phyloP scores from a whole-genome alignment of 108 stramenopile species.

The Hondaea fermentalgiana region DNA sequence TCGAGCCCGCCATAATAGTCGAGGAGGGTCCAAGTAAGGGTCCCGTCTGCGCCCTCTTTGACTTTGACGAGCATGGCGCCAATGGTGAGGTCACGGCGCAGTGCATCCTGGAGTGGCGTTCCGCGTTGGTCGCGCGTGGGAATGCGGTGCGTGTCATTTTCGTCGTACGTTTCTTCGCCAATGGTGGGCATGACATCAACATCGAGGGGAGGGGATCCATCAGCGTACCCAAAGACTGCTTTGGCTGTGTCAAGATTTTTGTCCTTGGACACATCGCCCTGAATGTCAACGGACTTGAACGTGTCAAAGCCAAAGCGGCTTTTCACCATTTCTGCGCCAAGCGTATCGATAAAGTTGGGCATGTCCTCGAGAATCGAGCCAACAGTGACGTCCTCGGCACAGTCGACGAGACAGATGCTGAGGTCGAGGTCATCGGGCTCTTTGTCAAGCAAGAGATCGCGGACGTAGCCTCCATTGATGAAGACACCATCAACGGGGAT shows the following conservation, averaged over 20 bases:
- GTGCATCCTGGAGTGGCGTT: neutral
- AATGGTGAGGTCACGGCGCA: conserved; percentile 14
- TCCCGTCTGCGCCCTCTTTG: neutral
- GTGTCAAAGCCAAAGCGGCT: neutral
- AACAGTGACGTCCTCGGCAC: neutral
- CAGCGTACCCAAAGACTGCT: neutral
- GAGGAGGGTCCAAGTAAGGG: neutral
- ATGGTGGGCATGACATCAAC: conserved; percentile 20
- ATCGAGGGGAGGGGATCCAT: neutral
- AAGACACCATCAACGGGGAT: neutral
- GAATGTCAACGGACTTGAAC: neutral
- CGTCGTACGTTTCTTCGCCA: conserved; percentile 3
- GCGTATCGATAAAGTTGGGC: neutral
- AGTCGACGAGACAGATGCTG: neutral
- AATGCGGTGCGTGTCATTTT: neutral
- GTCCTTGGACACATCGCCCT: neutral
- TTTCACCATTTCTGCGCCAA: neutral
- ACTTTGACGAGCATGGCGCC: neutral
- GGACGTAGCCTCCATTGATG: conserved; percentile 1
- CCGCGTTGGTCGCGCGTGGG: conserved; percentile 14
- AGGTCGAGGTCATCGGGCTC: conserved; percentile 13
- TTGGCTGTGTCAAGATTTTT: conserved; percentile 6
- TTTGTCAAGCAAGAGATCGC: neutral
- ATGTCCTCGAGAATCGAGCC: neutral
- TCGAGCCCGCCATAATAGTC: conserved; percentile 17